Conservation (phyloP, 352 stramenopile genomes). For the Pythium vanterpoolii region DNA sequence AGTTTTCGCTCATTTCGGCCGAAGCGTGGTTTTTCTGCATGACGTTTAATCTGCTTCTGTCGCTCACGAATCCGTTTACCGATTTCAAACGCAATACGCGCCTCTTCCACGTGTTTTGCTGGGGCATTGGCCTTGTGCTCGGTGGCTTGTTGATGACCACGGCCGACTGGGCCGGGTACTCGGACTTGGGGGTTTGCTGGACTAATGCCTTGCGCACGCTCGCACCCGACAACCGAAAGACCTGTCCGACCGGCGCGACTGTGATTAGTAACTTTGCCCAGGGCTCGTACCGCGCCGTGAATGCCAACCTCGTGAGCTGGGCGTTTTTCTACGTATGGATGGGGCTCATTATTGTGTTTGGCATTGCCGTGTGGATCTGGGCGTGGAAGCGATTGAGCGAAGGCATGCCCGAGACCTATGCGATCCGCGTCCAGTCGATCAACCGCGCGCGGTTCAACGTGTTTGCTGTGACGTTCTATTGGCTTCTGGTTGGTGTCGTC, state of each 20-base stretch:
- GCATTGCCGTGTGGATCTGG: slow-evolving; percentile 83
- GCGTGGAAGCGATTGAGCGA: slow-evolving; percentile 84
- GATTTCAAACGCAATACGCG: slow-evolving; percentile 87
- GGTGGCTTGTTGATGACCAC: slow-evolving; percentile 68
- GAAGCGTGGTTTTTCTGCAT: slow-evolving; percentile 91
- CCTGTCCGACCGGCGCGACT: slow-evolving; percentile 27
- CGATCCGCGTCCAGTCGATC: slow-evolving; percentile 82
- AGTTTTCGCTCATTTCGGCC: slow-evolving; percentile 82
- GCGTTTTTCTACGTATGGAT: slow-evolving; percentile 89
- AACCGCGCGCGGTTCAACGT: slow-evolving; percentile 87
- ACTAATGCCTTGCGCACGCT: slow-evolving; percentile 80
- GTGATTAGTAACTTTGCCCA: slow-evolving; percentile 67
- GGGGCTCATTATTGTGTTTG: slow-evolving; percentile 74
- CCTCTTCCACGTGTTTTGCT: slow-evolving; percentile 85
- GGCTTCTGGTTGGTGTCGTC: slow-evolving; percentile 72
- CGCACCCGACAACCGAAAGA: slow-evolving; percentile 24
- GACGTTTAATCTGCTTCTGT: slow-evolving; percentile 85
- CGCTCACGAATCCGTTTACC: slow-evolving; percentile 88
- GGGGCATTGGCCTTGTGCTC: slow-evolving; percentile 57
- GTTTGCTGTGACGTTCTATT: slow-evolving; percentile 86
- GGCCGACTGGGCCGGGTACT: slow-evolving; percentile 81
- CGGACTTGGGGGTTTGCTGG: slow-evolving; percentile 84
- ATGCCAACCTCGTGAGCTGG: slow-evolving; percentile 87
- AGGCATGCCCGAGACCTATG: slow-evolving; percentile 86
- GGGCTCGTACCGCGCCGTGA: slow-evolving; percentile 63